These are phyloP conservation scores for Hyaloscypha bicolor DNA, from an alignment of 495 filamentous ascomycete genomes.

Conservation along the genomic window DNA sequence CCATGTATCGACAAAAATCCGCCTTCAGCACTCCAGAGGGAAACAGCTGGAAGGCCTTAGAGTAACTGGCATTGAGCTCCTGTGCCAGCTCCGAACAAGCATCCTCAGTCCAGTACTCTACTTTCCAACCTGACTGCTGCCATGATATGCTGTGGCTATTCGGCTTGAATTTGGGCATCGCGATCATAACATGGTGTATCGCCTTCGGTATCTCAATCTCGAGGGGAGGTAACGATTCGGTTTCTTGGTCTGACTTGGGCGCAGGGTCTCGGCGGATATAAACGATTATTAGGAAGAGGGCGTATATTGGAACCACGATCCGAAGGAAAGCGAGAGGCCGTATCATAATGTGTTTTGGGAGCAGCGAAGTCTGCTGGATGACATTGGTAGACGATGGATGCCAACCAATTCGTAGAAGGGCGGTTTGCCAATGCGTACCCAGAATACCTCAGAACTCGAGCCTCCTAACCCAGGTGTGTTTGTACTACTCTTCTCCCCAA, in stretches of 20 bases:
- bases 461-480: not conserved
- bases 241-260: not conserved
- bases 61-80: not conserved
- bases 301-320: not conserved
- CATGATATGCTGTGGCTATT: constrained; percentile 9
- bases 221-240: not conserved
- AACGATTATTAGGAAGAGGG: not conserved
- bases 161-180: constrained; percentile 3
- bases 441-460: not conserved
- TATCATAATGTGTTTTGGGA: not conserved
- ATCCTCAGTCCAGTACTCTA: constrained; percentile 4
- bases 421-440: not conserved
- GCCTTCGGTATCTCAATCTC: constrained; percentile 1
- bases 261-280: not conserved
- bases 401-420: not conserved
- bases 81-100: constrained; percentile 5
- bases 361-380: constrained; percentile 1
- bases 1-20: constrained; percentile 4
- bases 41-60: not conserved
- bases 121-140: constrained; percentile 6
- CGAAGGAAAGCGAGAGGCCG: not conserved
- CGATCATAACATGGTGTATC: constrained; percentile 5
- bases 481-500: too few species aligned
- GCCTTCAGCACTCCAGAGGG: not conserved
- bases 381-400: not conserved